These are phyloP conservation scores for Backusella morwellensis DNA, from an alignment of 192 early-diverging fungal genomes.

Conservation along the genomic window DNA sequence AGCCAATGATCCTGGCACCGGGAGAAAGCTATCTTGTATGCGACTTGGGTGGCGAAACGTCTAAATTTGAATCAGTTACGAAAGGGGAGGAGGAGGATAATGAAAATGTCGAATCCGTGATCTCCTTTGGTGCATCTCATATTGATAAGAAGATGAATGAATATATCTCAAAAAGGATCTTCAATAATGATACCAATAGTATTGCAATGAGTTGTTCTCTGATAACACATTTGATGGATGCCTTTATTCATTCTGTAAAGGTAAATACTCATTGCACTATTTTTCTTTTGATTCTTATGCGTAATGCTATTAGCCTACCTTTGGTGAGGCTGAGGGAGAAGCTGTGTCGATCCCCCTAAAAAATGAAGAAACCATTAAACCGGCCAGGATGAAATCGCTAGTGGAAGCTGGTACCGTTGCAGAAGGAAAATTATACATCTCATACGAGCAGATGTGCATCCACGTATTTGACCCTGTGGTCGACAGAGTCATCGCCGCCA, in stretches of 20 bases:
- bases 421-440: not conserved
- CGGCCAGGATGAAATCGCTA: not conserved
- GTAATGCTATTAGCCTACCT: not conserved
- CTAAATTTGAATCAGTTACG: not conserved
- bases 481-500: not conserved
- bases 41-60: not conserved
- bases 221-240: not conserved
- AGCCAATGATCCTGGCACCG: not conserved
- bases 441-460: not conserved
- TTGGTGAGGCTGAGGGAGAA: not conserved
- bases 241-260: not conserved
- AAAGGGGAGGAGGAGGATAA: not conserved
- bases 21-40: not conserved
- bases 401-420: not conserved
- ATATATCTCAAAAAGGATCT: not conserved
- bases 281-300: no score
- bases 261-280: not conserved
- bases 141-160: not conserved
- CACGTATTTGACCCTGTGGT: not conserved
- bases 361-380: not conserved
- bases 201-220: not conserved
- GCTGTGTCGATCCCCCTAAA: not conserved
- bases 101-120: not conserved
- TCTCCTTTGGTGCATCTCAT: not conserved
- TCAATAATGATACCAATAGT: not conserved